A percentile compares a stretch with the other conserved stretches of the same genome.
Evolutionary conservation across 2,329 filamentous ascomycete species (phyloP).

Genomic region (Stromatinia cepivora): DNA sequence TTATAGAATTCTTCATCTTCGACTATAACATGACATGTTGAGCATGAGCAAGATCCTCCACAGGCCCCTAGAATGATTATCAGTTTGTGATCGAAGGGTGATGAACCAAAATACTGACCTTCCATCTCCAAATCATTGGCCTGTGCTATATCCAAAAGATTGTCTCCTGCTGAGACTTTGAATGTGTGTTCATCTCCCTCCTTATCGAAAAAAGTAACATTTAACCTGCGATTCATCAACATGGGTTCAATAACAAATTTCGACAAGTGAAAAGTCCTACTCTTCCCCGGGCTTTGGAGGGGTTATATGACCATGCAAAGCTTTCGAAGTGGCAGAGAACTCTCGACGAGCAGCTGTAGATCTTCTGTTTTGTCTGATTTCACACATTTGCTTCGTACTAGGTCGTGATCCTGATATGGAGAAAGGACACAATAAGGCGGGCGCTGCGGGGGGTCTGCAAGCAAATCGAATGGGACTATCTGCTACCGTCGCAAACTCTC

Average conservation of each 20-base stretch:
- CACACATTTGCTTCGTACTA: constrained; percentile 17
- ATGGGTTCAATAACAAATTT: background rate
- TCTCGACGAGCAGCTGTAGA: constrained; percentile 32
- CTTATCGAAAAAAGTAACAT: constrained; percentile 92
- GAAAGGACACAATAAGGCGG: constrained; percentile 15
- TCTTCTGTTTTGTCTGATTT: constrained; percentile 12
- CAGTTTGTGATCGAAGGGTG: background rate
- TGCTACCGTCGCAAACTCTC: constrained; percentile 23
- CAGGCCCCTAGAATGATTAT: constrained; percentile 64
- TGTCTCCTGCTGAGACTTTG: constrained; percentile 82
- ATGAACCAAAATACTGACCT: constrained; percentile 49
- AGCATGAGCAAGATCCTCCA: constrained; percentile 77
- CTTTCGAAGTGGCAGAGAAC: constrained; percentile 65
- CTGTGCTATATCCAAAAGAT: constrained; percentile 92
- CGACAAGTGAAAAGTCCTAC: constrained; percentile 52
- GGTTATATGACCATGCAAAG: constrained; percentile 75
- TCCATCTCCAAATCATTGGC: constrained; percentile 97
- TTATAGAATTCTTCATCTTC: constrained; percentile 63
- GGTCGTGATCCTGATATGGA: constrained; percentile 18
- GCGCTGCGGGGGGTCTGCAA: constrained; percentile 13
- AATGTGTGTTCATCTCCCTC: constrained; percentile 75
- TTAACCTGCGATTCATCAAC: constrained; percentile 57
- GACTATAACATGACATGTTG: constrained; percentile 74
- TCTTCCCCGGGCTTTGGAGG: constrained; percentile 90
- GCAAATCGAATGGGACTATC: constrained; percentile 21